Evolutionary conservation across 805 yeast genomes (phyloP).

Genomic region (Kuraishia hungarica): DNA sequence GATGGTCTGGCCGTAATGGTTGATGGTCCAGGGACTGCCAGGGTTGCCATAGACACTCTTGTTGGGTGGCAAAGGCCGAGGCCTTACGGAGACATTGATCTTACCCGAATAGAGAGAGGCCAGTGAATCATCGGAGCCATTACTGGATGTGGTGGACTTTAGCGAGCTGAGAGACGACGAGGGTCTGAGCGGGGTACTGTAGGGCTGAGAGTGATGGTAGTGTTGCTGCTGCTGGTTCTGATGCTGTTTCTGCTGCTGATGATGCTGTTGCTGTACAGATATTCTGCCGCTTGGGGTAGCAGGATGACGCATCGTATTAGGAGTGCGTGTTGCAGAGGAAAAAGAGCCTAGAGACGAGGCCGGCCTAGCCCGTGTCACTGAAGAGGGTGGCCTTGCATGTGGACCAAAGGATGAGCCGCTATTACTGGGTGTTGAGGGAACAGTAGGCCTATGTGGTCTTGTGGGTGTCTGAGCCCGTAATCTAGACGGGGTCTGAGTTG

Average conservation of each 20-base stretch:
- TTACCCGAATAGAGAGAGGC: conserved; percentile 48
- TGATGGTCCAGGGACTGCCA: conserved; percentile 33
- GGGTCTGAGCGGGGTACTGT: conserved; percentile 7
- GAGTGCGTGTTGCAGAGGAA: conserved; percentile 9
- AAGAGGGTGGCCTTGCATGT: conserved; percentile 9
- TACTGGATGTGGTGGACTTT: conserved; percentile 7
- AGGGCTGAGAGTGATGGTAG: not conserved
- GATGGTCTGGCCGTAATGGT: conserved; percentile 29
- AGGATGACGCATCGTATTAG: conserved; percentile 6
- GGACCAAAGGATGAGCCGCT: conserved; percentile 4
- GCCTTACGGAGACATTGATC: conserved; percentile 70
- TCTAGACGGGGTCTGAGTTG: conserved; percentile 5
- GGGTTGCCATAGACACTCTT: conserved; percentile 11
- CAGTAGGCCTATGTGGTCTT: conserved; percentile 3
- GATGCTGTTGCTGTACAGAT: not conserved
- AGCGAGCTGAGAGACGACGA: conserved; percentile 8
- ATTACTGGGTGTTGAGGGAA: not conserved
- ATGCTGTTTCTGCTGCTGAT: not conserved
- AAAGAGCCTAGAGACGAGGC: conserved; percentile 10
- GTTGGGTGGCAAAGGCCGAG: conserved; percentile 44
- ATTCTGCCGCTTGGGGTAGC: not conserved
- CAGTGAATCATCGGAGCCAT: conserved; percentile 1
- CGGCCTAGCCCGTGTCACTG: conserved; percentile 11
- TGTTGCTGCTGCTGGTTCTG: conserved; percentile 1
- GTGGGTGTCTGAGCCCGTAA: conserved; percentile 11